Conservation (phyloP, 2,329 filamentous ascomycete species). For the Leptoxyphium fumago region DNA sequence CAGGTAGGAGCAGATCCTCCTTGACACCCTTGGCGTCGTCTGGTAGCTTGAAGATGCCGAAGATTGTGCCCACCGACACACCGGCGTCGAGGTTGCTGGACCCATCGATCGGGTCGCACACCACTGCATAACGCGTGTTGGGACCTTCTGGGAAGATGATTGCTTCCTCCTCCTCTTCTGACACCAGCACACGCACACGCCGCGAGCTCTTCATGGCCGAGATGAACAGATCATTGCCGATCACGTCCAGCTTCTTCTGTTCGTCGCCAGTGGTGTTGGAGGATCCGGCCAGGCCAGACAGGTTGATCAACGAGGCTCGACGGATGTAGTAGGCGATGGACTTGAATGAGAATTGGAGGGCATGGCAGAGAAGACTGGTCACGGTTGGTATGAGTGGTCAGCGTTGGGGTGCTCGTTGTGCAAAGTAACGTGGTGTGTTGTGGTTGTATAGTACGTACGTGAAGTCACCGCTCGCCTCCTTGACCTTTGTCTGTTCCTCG, state of each 20-base stretch:
- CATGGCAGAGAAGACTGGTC: constrained; percentile 77
- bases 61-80: constrained; percentile 96
- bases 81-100: constrained; percentile 95
- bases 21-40: constrained; percentile 59
- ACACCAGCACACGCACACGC: constrained; percentile 84
- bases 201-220: constrained; percentile 86
- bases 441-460: constrained; percentile 47
- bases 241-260: constrained; percentile 99
- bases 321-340: constrained; percentile 99
- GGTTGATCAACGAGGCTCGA: constrained; percentile 72
- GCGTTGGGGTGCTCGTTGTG: constrained; percentile 1
- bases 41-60: constrained; percentile 79
- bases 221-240: constrained; percentile 96
- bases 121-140: constrained; percentile 74
- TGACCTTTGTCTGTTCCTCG: constrained; percentile 86
- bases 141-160: constrained; percentile 71
- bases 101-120: constrained; percentile 95
- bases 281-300: constrained; percentile 86
- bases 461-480: constrained; percentile 94
- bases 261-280: constrained; percentile 94
- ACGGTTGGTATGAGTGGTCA: constrained; percentile 7
- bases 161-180: constrained; percentile 88
- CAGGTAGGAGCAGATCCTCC: constrained; percentile 78
- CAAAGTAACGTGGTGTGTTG: background rate
- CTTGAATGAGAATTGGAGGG: constrained; percentile 98